These are phyloP conservation scores for Gigaspora rosea DNA, from an alignment of 192 early-diverging fungal genomes.

Conservation along the genomic window DNA sequence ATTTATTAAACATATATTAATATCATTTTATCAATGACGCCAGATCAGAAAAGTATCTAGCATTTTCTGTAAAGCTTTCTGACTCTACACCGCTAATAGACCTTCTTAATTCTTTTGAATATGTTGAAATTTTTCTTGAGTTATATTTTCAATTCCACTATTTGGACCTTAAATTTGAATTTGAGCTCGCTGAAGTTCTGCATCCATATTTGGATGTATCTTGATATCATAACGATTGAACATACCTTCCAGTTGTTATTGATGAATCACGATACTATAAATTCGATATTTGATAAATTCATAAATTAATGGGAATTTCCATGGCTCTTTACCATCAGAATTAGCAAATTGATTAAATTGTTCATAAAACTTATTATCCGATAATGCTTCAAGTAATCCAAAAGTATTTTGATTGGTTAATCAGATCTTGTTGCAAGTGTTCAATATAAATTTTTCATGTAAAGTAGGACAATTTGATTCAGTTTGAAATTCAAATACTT, in stretches of 20 bases:
- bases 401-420: background rate
- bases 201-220: background rate
- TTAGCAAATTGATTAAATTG: background rate
- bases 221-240: slow-evolving; percentile 1
- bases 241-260: slow-evolving; percentile 14
- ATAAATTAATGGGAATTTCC: slow-evolving; percentile 11
- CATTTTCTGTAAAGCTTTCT: too few species aligned
- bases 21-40: too few species aligned
- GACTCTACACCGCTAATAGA: too few species aligned
- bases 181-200: background rate
- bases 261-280: background rate
- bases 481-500: background rate
- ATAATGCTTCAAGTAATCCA: slow-evolving; percentile 4
- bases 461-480: background rate
- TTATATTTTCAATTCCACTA: background rate
- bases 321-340: background rate
- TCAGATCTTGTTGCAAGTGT: background rate
- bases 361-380: background rate
- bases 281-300: slow-evolving; percentile 19
- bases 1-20: too few species aligned
- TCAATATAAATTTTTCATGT: background rate
- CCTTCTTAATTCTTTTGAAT: too few species aligned
- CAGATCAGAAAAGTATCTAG: too few species aligned
- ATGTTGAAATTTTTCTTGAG: too few species aligned
- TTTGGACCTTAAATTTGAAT: background rate